These are phyloP conservation scores for Hyaloperonospora brassicae DNA, from an alignment of 352 stramenopile genomes.

Conservation along the genomic window DNA sequence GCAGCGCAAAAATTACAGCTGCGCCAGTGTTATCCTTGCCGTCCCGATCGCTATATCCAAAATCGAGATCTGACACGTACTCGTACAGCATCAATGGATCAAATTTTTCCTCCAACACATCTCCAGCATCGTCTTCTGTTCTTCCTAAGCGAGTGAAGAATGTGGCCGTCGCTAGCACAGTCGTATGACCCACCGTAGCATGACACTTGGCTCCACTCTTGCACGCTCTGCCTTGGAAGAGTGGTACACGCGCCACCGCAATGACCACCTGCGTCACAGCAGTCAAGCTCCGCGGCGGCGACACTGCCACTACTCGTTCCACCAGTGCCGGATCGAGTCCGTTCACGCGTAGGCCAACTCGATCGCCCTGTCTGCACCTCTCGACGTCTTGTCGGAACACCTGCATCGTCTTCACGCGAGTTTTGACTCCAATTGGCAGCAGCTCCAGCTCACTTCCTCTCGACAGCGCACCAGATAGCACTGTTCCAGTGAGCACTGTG, in stretches of 20 bases:
- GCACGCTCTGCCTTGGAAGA: slow-evolving; percentile 40
- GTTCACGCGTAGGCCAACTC: slow-evolving; percentile 92
- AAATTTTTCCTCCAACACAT: slow-evolving; percentile 21
- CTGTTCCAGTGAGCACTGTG: slow-evolving; percentile 94
- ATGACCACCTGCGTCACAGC: slow-evolving; percentile 50
- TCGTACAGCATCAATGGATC: slow-evolving; percentile 35
- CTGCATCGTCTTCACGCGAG: slow-evolving; percentile 97
- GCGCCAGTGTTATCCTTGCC: not conserved
- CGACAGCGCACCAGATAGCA: slow-evolving; percentile 77
- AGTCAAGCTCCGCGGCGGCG: slow-evolving; percentile 37
- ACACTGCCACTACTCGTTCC: slow-evolving; percentile 52
- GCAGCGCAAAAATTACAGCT: slow-evolving; percentile 37
- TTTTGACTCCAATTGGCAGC: slow-evolving; percentile 62
- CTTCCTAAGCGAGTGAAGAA: slow-evolving; percentile 41
- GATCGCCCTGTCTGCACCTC: slow-evolving; percentile 86
- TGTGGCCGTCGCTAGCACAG: slow-evolving; percentile 52
- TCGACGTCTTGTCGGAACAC: slow-evolving; percentile 92
- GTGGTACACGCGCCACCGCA: slow-evolving; percentile 41
- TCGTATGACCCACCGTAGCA: slow-evolving; percentile 67
- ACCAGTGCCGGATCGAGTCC: slow-evolving; percentile 51
- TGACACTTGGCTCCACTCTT: slow-evolving; percentile 70
- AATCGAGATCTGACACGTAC: slow-evolving; percentile 32
- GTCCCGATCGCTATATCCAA: not conserved
- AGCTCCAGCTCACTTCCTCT: slow-evolving; percentile 94
- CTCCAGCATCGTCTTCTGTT: not conserved